Base-by-base conservation (phyloP, 106 monocot genomes). In the Amphibolis antarctica region DNA sequence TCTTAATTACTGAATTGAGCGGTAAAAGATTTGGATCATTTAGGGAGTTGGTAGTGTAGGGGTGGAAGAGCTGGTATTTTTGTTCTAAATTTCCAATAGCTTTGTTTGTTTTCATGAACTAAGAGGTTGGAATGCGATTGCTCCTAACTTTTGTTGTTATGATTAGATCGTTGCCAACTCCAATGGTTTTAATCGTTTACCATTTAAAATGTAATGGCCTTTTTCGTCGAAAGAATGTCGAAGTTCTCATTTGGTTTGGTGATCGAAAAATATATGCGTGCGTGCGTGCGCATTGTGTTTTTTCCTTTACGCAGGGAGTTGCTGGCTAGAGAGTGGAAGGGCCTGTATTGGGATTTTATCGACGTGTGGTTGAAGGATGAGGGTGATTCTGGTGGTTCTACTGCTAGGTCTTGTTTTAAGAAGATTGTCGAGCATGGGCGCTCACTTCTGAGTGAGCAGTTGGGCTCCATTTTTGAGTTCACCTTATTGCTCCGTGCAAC, bases 291-390 rank as follows among this genome's bases (percentile, higher is more conserved):
- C 45, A 59, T 12, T 59, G 27, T 59, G n/a, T 14, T 45, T 44
- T 14, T 46, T 60, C 36, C n/a, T 59, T 28, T 63, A 18, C 45
- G 60, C 82, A 93, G 93, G 15, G 93, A 93, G 54, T 61, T 93
- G 67, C 75, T 93, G 12, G 76, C 93, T 22, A 93, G 76, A 70
- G 81, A 93, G 62, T 79, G 83, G 76, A 79, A 86, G 53, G 79
- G 72, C 26, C 43, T 89, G 11, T 89, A 81, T 60, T 93, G 93
- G 93, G 79, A 86, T 29, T 89, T 93, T 26, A 75, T 66, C 53
- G 79, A 86, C 57, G 64, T 70, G 60, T 93, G 93, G 93, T 13
- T 89, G 30, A 65, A 89, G 28, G 66, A 74, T 12, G 77, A 62
- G 55, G 79, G 58, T 55, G 79, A 66, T 31, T 85, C 83, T 53